A percentile compares a stretch with the other conserved stretches of the same genome.
Conservation (phyloP, 2,329 filamentous ascomycete genomes). For the Xylaria digitata region DNA sequence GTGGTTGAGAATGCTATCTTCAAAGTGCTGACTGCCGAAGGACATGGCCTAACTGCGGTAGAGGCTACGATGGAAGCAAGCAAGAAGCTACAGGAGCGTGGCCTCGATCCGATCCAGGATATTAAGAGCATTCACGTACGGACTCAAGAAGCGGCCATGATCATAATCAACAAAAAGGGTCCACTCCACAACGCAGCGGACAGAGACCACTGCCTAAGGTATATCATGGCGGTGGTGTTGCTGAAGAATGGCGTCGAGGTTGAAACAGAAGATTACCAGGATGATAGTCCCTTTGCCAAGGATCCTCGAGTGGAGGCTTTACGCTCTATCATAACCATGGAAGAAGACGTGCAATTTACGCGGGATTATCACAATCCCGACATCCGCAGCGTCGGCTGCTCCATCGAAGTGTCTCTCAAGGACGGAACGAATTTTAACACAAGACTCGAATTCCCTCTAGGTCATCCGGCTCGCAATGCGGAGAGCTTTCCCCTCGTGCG, state of each 20-base stretch:
- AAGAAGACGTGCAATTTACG: slow-evolving; percentile 38
- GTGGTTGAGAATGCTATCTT: slow-evolving; percentile 46
- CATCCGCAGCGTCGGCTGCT: slow-evolving; percentile 32
- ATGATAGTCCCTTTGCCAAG: slow-evolving; percentile 37
- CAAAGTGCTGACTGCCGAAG: slow-evolving; percentile 40
- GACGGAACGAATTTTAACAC: slow-evolving; percentile 27
- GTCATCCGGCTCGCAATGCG: slow-evolving; percentile 30
- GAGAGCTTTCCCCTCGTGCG: slow-evolving; percentile 30
- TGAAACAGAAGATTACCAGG: slow-evolving; percentile 36
- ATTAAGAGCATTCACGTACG: slow-evolving; percentile 38
- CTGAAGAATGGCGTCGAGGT: slow-evolving; percentile 35
- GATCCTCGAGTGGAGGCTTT: slow-evolving; percentile 36
- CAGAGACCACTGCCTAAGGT: slow-evolving; percentile 42
- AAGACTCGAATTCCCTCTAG: slow-evolving; percentile 33
- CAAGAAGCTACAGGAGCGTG: slow-evolving; percentile 32
- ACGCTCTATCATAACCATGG: slow-evolving; percentile 36
- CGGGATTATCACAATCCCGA: slow-evolving; percentile 38
- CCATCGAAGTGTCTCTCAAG: slow-evolving; percentile 33
- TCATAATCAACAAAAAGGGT: slow-evolving; percentile 43
- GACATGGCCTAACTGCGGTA: slow-evolving; percentile 36
- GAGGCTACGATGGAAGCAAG: slow-evolving; percentile 34
- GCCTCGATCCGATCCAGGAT: slow-evolving; percentile 28
- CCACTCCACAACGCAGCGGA: slow-evolving; percentile 40
- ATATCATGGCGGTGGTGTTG: slow-evolving; percentile 40
- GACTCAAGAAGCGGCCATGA: slow-evolving; percentile 36